phyloP scores from a whole-genome alignment of 208 protist genomes.

The Trypanosoma platydactyli region DNA sequence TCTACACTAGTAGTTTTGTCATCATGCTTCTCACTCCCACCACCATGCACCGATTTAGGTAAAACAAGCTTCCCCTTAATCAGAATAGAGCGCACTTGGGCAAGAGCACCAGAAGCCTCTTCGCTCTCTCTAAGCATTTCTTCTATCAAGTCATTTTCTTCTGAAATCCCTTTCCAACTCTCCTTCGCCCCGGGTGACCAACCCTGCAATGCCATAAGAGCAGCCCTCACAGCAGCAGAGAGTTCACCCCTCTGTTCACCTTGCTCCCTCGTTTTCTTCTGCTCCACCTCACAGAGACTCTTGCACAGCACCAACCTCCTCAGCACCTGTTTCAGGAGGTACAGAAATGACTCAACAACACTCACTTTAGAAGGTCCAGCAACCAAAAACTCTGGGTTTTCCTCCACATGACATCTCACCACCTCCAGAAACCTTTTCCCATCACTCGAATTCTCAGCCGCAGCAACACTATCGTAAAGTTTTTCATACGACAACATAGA shows the following conservation, averaged over 20 bases:
- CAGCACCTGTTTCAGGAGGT: background rate
- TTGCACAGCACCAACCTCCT: constrained; percentile 8
- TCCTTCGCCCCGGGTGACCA: constrained; percentile 4
- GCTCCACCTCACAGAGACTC: constrained; percentile 6
- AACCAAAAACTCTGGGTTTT: background rate
- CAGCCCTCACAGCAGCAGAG: constrained; percentile 8
- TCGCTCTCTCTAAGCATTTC: constrained; percentile 10
- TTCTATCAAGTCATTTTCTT: background rate
- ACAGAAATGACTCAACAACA: constrained; percentile 13
- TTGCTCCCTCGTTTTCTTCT: background rate
- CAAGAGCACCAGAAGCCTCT: constrained; percentile 6
- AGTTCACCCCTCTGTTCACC: constrained; percentile 7
- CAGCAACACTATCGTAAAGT: background rate
- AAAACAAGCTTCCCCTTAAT: background rate
- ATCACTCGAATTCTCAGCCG: background rate
- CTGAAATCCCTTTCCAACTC: background rate
- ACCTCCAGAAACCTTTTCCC: constrained; percentile 1
- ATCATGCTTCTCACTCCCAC: background rate
- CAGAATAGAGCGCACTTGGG: constrained; percentile 9
- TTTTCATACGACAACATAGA: too few relatives aligned
- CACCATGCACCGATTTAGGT: background rate
- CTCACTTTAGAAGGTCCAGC: constrained; percentile 8
- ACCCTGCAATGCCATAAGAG: constrained; percentile 1
- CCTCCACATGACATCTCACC: constrained; percentile 3
- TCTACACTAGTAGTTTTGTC: background rate